Conservation (phyloP, 495 filamentous ascomycete species). For the Neurospora sp. region DNA sequence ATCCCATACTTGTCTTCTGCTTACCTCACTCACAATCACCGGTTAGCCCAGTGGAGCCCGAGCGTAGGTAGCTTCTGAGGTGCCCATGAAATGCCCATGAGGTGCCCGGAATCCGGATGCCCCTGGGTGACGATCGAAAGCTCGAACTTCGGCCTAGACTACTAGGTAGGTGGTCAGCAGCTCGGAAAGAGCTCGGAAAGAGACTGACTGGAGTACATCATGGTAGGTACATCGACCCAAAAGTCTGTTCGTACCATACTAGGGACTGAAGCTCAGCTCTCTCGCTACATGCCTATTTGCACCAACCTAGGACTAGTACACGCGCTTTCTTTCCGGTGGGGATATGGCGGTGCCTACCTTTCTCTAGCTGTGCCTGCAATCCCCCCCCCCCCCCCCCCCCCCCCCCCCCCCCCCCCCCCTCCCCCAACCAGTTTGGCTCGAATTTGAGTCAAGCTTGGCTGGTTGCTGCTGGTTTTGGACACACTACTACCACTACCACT, state of each 20-base stretch:
- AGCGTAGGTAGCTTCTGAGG: not conserved
- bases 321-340: not conserved
- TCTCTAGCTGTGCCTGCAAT: not conserved
- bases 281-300: not conserved
- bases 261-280: not conserved
- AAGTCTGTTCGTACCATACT: not conserved
- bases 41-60: not conserved
- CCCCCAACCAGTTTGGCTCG: not conserved
- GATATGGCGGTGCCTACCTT: not conserved
- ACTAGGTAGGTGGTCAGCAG: not conserved
- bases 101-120: not conserved
- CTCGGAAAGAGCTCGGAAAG: not conserved
- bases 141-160: not conserved
- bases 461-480: not conserved
- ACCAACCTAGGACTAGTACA: not conserved
- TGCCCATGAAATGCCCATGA: not conserved
- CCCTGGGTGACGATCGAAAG: not conserved
- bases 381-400: too few species aligned
- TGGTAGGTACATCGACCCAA: not conserved
- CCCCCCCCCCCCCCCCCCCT: too few species aligned
- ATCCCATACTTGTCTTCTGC: not conserved
- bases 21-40: too few species aligned
- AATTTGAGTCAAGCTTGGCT: not conserved
- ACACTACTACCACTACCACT: not conserved
- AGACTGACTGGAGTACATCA: not conserved